Base-by-base conservation (phyloP, 331 rosid species). In the Rhamnella rubrinervis region DNA sequence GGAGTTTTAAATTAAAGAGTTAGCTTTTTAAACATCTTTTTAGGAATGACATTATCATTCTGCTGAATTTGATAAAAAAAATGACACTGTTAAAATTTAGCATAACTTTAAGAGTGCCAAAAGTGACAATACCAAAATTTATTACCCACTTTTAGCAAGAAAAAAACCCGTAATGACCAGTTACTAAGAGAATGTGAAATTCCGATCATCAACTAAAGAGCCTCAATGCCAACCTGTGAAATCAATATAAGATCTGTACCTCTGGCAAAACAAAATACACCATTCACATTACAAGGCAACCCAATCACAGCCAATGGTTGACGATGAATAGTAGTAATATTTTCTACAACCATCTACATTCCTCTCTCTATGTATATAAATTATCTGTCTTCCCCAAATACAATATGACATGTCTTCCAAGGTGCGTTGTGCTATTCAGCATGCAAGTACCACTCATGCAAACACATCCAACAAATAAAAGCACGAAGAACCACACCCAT, bases 261-360 rank as follows among this genome's bases (percentile, higher is more conserved):
- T 44, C 49, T 15, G 14, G 49, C 49, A 44, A 44, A 73, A 47
- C 49, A 44, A 44, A 73, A 47, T 41, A 64, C 59, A 41, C 38
- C 12, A 63, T 25, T 46, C 65, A 75, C 23, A 55, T 26, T 26
- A 75, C 71, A 61, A 14, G 64, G 58, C 62, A 59, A 68, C n/a
- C 40, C 69, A 50, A 51, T 61, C 61, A 6, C 26, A 44, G 19
- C 66, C 53, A 41, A 63, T 23, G 15, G 66, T 47, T 17, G 71
- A 67, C 70, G 40, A 28, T 20, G 23, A 53, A 17, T 53, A 18
- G 10, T 53, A 66, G 8, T 50, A 63, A 56, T 51, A 62, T 28
- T 17, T 52, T 52, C 76, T 28, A 72, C 71, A 55, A 66, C 73
- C 53, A 52, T 67, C 68, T 59, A 67, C 18, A 21, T 60, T 57